Evolutionary conservation across 129 eudicot species (phyloP).

Genomic region (Apium graveolens): DNA sequence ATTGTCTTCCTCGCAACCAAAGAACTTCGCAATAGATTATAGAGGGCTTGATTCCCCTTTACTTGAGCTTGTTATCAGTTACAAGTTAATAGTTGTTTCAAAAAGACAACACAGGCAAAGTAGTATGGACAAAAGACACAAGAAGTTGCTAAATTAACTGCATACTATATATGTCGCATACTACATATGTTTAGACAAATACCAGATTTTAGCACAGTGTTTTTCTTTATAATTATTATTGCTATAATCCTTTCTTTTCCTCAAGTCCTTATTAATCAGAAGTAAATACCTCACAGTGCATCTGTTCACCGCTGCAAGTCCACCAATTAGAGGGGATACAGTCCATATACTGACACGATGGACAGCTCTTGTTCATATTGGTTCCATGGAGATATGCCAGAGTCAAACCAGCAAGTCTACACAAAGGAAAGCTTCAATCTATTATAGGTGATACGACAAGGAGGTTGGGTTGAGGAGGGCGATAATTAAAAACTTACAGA

Average conservation of each 20-base stretch:
- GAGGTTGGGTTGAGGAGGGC: not conserved
- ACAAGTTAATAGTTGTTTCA: not conserved
- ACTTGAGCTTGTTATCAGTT: not conserved
- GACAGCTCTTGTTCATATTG: slow-evolving; percentile 34
- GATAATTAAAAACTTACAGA: slow-evolving; percentile 29
- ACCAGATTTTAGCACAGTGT: not conserved
- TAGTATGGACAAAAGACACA: not conserved
- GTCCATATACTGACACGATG: slow-evolving; percentile 40
- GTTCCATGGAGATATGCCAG: slow-evolving; percentile 25
- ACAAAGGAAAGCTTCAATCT: not conserved
- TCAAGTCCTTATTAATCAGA: not conserved
- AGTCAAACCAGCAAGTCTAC: slow-evolving; percentile 36
- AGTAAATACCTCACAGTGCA: slow-evolving; percentile 34
- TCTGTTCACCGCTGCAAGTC: slow-evolving; percentile 40
- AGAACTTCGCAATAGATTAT: not conserved
- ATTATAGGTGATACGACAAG: not conserved
- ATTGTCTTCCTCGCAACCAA: not conserved
- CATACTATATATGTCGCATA: not conserved
- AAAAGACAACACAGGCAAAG: not conserved
- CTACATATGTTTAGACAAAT: not conserved
- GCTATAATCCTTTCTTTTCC: not conserved
- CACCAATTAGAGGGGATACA: slow-evolving; percentile 47
- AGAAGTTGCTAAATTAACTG: not conserved
- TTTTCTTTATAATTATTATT: not conserved
- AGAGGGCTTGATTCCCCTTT: not conserved